These are phyloP conservation scores for Xerocomellus intermedius DNA, from an alignment of 768 basidiomycete genomes.

Conservation along the genomic window DNA sequence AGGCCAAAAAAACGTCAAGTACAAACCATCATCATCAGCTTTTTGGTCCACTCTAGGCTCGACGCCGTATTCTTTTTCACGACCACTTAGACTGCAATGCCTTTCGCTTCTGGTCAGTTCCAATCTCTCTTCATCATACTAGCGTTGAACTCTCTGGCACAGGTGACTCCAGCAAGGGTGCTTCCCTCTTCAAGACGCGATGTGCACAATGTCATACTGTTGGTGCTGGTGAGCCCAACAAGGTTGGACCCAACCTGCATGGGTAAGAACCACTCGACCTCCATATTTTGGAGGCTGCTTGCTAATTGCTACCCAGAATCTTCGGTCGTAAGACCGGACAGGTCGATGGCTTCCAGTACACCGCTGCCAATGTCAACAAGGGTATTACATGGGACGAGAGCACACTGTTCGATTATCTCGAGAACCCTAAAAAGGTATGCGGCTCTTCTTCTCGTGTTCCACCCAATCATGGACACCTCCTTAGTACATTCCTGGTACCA, in stretches of 20 bases:
- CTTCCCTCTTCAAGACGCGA: constrained; percentile 93
- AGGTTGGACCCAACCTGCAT: constrained; percentile 94
- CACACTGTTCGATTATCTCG: constrained; percentile 94
- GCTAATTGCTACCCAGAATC: constrained; percentile 43
- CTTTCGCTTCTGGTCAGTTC: constrained; percentile 42
- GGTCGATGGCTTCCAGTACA: constrained; percentile 85
- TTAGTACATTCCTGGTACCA: constrained; percentile 93
- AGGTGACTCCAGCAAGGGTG: constrained; percentile 91
- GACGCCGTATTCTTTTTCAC: constrained; percentile 1
- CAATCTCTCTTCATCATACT: not conserved
- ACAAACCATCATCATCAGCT: not conserved
- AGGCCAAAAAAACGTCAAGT: constrained; percentile 11
- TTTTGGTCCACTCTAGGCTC: constrained; percentile 8
- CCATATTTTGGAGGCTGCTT: not conserved
- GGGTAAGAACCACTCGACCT: constrained; percentile 52
- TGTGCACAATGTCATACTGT: constrained; percentile 94
- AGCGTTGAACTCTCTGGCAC: not conserved
- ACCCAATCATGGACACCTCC: not conserved
- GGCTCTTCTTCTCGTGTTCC: not conserved
- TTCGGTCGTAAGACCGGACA: constrained; percentile 88
- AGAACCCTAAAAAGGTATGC: constrained; percentile 94
- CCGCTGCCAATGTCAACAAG: constrained; percentile 94
- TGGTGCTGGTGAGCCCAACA: constrained; percentile 72
- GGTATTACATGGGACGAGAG: constrained; percentile 81
- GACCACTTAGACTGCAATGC: constrained; percentile 32